Evolutionary conservation across 139 green algal species (phyloP).

Genomic region (Coelastrella sp.): DNA sequence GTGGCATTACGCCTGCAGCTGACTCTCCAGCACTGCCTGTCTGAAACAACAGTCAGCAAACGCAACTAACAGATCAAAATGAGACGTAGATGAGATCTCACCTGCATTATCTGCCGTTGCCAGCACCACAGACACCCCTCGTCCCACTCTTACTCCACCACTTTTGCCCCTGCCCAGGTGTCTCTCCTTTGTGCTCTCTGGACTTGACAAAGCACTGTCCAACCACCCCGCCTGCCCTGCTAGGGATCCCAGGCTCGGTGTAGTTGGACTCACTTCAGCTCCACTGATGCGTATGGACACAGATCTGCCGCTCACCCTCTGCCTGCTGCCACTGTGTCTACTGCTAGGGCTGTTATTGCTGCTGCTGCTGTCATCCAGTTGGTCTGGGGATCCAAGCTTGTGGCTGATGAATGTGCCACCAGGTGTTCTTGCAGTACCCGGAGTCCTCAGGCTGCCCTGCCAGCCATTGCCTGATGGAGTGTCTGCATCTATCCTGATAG

Average conservation of each 20-base stretch:
- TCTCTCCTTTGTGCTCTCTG: not conserved
- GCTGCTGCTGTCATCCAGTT: not conserved
- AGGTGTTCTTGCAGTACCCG: not conserved
- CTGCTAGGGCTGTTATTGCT: not conserved
- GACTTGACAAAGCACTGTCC: not conserved
- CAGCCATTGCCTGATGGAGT: not conserved
- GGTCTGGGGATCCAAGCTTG: not conserved
- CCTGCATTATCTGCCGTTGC: slow-evolving; percentile 6
- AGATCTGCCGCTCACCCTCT: not conserved
- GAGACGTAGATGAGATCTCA: not conserved
- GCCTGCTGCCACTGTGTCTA: not conserved
- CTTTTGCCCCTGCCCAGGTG: not conserved
- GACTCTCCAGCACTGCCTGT: too few relatives aligned
- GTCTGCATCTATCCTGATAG: not conserved
- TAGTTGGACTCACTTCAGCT: not conserved
- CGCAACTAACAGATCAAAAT: too few relatives aligned
- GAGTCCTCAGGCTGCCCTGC: slow-evolving; percentile 19
- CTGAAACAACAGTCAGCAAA: too few relatives aligned
- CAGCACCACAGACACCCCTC: slow-evolving; percentile 15
- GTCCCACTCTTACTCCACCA: not conserved
- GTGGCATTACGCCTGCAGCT: too few relatives aligned
- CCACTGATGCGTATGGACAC: not conserved
- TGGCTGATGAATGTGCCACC: not conserved
- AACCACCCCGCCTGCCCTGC: not conserved
- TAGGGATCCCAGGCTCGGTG: not conserved